These are phyloP conservation scores for Rehmannia glutinosa DNA, from an alignment of 257 asterid genomes.

Conservation along the genomic window DNA sequence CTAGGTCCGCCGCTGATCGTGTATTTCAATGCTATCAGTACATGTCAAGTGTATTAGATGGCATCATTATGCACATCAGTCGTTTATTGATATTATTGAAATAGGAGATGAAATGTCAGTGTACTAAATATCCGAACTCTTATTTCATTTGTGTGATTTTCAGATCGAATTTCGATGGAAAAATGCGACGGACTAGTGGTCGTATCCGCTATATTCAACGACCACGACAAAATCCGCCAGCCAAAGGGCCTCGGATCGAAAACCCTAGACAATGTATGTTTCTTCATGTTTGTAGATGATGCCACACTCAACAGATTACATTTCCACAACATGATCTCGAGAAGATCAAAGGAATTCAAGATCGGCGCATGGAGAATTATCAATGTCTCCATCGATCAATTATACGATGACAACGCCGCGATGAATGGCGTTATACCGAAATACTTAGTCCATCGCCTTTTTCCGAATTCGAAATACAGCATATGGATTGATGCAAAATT, in stretches of 20 bases:
- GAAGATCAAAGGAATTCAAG: constrained; percentile 27
- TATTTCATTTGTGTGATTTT: neutral
- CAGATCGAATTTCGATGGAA: constrained; percentile 65
- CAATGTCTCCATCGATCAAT: constrained; percentile 30
- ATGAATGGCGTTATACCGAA: constrained; percentile 87
- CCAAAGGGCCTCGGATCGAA: constrained; percentile 77
- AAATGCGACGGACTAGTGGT: constrained; percentile 71
- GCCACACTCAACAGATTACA: constrained; percentile 48
- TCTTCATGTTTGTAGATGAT: constrained; percentile 86
- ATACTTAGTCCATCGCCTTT: constrained; percentile 69
- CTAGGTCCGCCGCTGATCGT: too few relatives aligned
- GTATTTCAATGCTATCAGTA: too few relatives aligned
- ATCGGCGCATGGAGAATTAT: constrained; percentile 87
- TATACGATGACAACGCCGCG: constrained; percentile 70
- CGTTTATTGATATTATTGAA: too few relatives aligned
- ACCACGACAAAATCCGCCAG: constrained; percentile 91
- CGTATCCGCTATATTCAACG: constrained; percentile 77
- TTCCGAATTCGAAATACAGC: constrained; percentile 77
- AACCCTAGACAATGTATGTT: constrained; percentile 55
- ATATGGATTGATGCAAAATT: constrained; percentile 93
- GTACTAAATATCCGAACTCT: neutral
- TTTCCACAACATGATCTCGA: constrained; percentile 46
- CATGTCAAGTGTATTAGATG: too few relatives aligned
- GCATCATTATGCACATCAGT: too few relatives aligned
- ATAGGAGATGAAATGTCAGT: too few relatives aligned